Percentiles rank a stretch among this genome's conserved stretches.
These are phyloP conservation scores for Phytophthora fragariae DNA, from an alignment of 352 stramenopile genomes.

Conservation along the genomic window DNA sequence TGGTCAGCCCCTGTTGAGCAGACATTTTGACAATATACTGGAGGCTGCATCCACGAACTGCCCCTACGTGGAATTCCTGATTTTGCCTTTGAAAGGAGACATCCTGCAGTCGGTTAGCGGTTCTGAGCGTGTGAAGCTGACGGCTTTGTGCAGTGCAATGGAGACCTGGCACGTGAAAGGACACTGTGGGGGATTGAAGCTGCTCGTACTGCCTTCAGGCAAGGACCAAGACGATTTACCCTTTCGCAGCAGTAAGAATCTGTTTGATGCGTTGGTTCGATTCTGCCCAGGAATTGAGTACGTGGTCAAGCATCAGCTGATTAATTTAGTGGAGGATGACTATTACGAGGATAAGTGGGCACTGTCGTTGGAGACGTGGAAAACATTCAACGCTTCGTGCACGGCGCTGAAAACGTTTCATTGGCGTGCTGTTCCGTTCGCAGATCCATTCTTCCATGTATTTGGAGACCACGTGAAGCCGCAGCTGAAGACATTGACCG, in stretches of 20 bases:
- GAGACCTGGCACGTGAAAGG: background rate
- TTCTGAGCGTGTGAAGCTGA: background rate
- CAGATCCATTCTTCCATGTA: slow-evolving; percentile 1
- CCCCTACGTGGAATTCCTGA: background rate
- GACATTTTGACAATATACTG: background rate
- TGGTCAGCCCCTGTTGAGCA: slow-evolving; percentile 5
- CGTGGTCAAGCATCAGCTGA: background rate
- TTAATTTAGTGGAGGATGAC: background rate
- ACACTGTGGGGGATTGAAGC: background rate
- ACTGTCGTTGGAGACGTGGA: slow-evolving; percentile 8
- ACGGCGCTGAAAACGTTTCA: slow-evolving; percentile 1
- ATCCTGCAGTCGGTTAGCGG: background rate
- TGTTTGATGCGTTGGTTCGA: background rate
- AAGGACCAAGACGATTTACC: background rate
- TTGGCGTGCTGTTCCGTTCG: slow-evolving; percentile 9
- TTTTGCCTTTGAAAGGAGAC: background rate
- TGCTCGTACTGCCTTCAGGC: background rate
- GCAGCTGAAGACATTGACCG: background rate
- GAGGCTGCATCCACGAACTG: slow-evolving; percentile 5
- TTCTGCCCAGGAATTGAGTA: slow-evolving; percentile 13
- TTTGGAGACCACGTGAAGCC: slow-evolving; percentile 19
- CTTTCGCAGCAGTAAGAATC: background rate
- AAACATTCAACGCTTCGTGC: slow-evolving; percentile 7
- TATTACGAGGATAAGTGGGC: slow-evolving; percentile 2
- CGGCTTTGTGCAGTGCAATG: background rate